These are phyloP conservation scores for Lactifluus hygrophoroides DNA, from an alignment of 768 basidiomycete species.

Conservation along the genomic window DNA sequence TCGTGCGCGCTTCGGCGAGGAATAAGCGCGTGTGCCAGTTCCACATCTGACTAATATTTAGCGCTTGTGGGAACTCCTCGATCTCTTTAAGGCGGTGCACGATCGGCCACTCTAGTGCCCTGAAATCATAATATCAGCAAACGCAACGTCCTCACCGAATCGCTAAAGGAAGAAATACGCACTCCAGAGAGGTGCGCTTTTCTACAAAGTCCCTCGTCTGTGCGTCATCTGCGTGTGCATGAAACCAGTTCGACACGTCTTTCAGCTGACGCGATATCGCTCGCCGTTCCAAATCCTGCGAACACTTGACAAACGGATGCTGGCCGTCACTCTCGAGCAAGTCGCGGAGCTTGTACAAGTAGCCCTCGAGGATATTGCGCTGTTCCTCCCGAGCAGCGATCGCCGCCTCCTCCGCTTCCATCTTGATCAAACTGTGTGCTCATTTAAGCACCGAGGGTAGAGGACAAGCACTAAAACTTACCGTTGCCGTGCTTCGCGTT, in stretches of 20 bases:
- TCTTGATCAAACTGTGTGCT: constrained; percentile 55
- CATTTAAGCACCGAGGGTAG: neutral
- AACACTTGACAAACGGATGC: constrained; percentile 80
- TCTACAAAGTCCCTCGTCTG: constrained; percentile 65
- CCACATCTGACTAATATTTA: constrained; percentile 81
- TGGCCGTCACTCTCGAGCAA: constrained; percentile 59
- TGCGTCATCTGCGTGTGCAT: constrained; percentile 76
- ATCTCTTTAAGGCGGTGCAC: constrained; percentile 86
- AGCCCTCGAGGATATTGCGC: constrained; percentile 83
- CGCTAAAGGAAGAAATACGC: constrained; percentile 31
- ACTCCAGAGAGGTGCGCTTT: constrained; percentile 81
- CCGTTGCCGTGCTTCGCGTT: constrained; percentile 65
- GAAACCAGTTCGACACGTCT: constrained; percentile 76
- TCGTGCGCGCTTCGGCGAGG: constrained; percentile 67
- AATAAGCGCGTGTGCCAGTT: constrained; percentile 85
- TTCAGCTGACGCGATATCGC: constrained; percentile 58
- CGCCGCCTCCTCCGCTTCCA: constrained; percentile 69
- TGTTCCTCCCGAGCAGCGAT: constrained; percentile 83
- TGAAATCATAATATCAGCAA: constrained; percentile 26
- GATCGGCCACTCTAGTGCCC: constrained; percentile 71
- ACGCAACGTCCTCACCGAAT: neutral
- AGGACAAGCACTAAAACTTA: constrained; percentile 29
- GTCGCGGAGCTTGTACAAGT: constrained; percentile 86
- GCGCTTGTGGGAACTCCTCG: constrained; percentile 70
- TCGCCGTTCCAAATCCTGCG: constrained; percentile 60